phyloP scores from a whole-genome alignment of 1,284 basidiomycete genomes.

The Lignosus rhinocerotis region DNA sequence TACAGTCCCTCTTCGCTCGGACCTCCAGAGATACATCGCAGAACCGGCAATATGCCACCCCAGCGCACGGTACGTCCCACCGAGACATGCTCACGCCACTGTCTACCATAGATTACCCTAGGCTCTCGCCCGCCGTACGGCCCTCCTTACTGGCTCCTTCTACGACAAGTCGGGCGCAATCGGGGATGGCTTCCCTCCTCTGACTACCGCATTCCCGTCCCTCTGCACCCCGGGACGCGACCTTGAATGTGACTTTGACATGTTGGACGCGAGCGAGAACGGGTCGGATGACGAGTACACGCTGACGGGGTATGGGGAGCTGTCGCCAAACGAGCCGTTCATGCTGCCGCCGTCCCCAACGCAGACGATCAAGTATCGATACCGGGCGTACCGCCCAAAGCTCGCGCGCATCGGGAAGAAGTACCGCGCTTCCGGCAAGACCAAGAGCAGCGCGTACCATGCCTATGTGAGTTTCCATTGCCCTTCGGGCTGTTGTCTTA shows the following conservation, averaged over 20 bases:
- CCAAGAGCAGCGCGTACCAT: constrained; percentile 17
- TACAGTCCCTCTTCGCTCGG: no score
- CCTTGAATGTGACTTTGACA: neutral
- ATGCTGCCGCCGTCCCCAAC: constrained; percentile 22
- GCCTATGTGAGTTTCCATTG: neutral
- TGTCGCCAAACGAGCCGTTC: constrained; percentile 14
- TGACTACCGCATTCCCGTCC: neutral
- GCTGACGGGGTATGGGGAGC: constrained; percentile 21
- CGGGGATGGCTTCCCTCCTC: constrained; percentile 10
- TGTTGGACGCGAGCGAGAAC: constrained; percentile 2
- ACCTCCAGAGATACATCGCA: no score
- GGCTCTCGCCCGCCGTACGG: constrained; percentile 10
- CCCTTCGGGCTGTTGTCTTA: neutral
- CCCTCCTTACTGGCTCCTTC: constrained; percentile 15
- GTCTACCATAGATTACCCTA: neutral
- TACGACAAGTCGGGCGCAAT: constrained; percentile 21
- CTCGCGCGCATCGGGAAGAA: constrained; percentile 15
- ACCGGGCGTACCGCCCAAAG: constrained; percentile 22
- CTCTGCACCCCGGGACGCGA: neutral
- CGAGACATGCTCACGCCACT: no score
- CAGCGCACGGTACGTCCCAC: no score
- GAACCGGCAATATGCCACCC: no score
- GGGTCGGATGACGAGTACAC: constrained; percentile 16
- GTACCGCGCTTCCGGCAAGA: constrained; percentile 15
- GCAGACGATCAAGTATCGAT: constrained; percentile 25